Conservation (phyloP, 164 flowering plant species). For the Houttuynia cordata region DNA sequence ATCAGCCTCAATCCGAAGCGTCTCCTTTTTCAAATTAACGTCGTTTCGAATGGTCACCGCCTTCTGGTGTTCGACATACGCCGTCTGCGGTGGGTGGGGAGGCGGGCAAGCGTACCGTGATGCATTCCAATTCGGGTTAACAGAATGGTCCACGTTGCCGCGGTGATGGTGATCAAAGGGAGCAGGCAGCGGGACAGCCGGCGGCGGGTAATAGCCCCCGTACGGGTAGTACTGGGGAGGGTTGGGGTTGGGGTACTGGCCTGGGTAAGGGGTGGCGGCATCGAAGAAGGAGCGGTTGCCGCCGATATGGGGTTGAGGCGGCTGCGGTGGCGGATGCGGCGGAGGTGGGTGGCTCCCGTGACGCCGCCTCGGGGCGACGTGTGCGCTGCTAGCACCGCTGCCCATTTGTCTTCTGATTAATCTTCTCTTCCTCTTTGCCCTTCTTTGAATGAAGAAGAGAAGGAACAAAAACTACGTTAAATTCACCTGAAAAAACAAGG, state of each 20-base stretch:
- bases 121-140: conserved; percentile 36
- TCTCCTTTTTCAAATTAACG: conserved; percentile 89
- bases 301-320: conserved; percentile 37
- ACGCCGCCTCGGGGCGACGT: conserved; percentile 24
- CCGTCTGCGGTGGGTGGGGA: conserved; percentile 28
- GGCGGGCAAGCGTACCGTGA: conserved; percentile 52
- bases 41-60: conserved; percentile 85
- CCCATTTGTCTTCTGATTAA: conserved; percentile 37
- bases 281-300: conserved; percentile 66
- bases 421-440: background rate
- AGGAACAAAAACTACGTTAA: too few species aligned
- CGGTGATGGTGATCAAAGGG: conserved; percentile 66
- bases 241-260: conserved; percentile 49
- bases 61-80: conserved; percentile 86
- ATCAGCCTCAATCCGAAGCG: conserved; percentile 61
- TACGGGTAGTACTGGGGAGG: conserved; percentile 52
- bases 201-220: conserved; percentile 49
- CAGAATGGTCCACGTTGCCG: conserved; percentile 9
- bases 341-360: conserved; percentile 40
- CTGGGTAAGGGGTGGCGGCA: conserved; percentile 71
- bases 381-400: conserved; percentile 36
- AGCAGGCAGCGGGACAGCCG: conserved; percentile 48
- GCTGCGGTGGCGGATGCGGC: background rate
- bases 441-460: too few species aligned
- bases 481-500: too few species aligned